Evolutionary conservation across 1,139 yeast genomes (phyloP).

Genomic region (Yamadazyma oceani): DNA sequence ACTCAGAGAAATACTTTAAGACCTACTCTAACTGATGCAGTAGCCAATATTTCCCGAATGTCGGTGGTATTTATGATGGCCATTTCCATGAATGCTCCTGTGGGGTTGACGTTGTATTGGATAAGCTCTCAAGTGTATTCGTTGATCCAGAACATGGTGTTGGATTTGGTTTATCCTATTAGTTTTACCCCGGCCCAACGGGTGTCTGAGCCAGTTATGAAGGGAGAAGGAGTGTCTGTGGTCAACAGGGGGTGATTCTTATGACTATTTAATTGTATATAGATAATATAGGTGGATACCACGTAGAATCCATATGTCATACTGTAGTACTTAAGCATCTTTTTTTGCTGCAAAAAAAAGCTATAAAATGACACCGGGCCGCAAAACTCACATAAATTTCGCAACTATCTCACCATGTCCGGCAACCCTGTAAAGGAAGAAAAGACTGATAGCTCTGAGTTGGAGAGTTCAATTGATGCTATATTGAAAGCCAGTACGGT

Average conservation of each 20-base stretch:
- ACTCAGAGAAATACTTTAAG: slow-evolving; percentile 42
- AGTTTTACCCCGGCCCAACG: slow-evolving; percentile 45
- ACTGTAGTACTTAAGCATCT: too few species aligned
- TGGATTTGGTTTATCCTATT: slow-evolving; percentile 68
- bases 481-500: slow-evolving; percentile 3
- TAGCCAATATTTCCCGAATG: slow-evolving; percentile 66
- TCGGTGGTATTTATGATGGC: slow-evolving; percentile 83
- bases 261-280: too few species aligned
- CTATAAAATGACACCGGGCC: too few species aligned
- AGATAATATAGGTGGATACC: neutral
- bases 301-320: too few species aligned
- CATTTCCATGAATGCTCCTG: slow-evolving; percentile 80
- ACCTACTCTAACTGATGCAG: slow-evolving; percentile 61
- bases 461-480: neutral
- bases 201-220: neutral
- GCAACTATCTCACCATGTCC: too few species aligned
- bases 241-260: neutral
- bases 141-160: slow-evolving; percentile 66
- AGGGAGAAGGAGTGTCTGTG: neutral
- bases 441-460: too few species aligned
- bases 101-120: slow-evolving; percentile 83
- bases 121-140: slow-evolving; percentile 79
- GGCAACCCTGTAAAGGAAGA: too few species aligned
- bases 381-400: too few species aligned
- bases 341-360: too few species aligned